Conservation (phyloP, 129 eudicot species). For the Pulicaria dysenterica region DNA sequence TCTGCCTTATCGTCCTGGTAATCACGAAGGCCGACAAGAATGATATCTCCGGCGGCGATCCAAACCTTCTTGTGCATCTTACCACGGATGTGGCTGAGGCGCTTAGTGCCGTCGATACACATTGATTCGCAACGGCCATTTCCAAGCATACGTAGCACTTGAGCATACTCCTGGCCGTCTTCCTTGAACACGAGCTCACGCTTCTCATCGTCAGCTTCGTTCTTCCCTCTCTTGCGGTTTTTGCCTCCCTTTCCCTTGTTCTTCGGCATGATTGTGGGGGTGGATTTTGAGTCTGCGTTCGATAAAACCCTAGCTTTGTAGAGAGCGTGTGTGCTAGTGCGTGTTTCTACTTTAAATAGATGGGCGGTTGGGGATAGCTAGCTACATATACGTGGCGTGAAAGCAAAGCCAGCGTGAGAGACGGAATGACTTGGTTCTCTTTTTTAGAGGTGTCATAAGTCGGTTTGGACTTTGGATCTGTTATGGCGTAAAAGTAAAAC, state of each 20-base stretch:
- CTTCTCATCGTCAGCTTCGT: constrained; percentile 98
- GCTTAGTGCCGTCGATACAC: constrained; percentile 88
- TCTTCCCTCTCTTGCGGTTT: constrained; percentile 93
- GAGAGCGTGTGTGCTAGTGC: neutral
- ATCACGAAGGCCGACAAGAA: constrained; percentile 86
- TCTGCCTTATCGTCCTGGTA: constrained; percentile 98
- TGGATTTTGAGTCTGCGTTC: constrained; percentile 2
- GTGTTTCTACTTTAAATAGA: neutral
- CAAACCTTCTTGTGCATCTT: constrained; percentile 99
- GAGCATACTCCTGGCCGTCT: constrained; percentile 96
- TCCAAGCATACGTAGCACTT: constrained; percentile 89
- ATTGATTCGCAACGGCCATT: constrained; percentile 84
- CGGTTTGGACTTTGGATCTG: too few relatives aligned
- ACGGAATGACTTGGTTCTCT: too few relatives aligned
- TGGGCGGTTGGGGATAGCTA: too few relatives aligned
- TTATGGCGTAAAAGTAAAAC: too few relatives aligned
- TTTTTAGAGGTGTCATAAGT: too few relatives aligned
- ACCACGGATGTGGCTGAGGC: constrained; percentile 89
- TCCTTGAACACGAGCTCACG: constrained; percentile 93
- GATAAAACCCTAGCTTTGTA: constrained; percentile 40
- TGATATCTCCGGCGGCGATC: constrained; percentile 95
- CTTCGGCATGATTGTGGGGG: constrained; percentile 75
- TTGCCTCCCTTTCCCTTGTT: constrained; percentile 99
- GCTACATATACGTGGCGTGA: too few relatives aligned
- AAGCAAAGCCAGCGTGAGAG: too few relatives aligned